Percentiles rank a stretch among this genome's conserved stretches.
phyloP scores from a whole-genome alignment of 164 flowering plant species.

The Tinospora cordifolia region DNA sequence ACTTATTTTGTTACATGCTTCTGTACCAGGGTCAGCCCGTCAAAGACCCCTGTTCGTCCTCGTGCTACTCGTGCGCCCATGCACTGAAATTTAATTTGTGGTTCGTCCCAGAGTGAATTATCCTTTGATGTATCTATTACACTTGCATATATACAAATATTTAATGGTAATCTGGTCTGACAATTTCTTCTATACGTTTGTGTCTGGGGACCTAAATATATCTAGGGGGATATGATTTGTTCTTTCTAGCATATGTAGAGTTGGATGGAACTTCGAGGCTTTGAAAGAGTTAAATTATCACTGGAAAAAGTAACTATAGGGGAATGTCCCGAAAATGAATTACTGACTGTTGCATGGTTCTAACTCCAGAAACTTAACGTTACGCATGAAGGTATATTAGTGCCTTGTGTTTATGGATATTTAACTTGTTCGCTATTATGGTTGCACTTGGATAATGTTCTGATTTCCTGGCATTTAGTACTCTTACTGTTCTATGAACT shows the following conservation, averaged over 20 bases:
- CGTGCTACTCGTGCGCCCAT: slow-evolving; percentile 50
- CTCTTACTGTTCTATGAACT: no score
- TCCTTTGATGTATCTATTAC: slow-evolving; percentile 20
- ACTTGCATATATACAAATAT: slow-evolving; percentile 30
- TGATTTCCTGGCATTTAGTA: background rate
- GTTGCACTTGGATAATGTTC: background rate
- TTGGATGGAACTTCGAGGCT: slow-evolving; percentile 47
- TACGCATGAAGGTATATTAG: background rate
- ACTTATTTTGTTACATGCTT: background rate
- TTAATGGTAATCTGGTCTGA: slow-evolving; percentile 20
- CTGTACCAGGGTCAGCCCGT: slow-evolving; percentile 74
- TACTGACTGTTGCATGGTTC: background rate
- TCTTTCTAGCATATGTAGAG: slow-evolving; percentile 28
- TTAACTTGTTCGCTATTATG: background rate
- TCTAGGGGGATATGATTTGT: slow-evolving; percentile 20
- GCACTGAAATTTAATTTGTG: slow-evolving; percentile 28
- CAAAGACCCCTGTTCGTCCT: slow-evolving; percentile 79
- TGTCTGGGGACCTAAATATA: slow-evolving; percentile 12
- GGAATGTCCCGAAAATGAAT: background rate
- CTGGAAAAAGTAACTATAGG: slow-evolving; percentile 1
- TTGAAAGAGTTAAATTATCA: slow-evolving; percentile 20
- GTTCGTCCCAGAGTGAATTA: slow-evolving; percentile 12
- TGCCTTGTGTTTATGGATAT: background rate
- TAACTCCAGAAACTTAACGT: slow-evolving; percentile 1
- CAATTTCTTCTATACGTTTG: slow-evolving; percentile 16